Evolutionary conservation across 495 filamentous ascomycete genomes (phyloP).

Genomic region (Podospora bellae-mahoneyi): DNA sequence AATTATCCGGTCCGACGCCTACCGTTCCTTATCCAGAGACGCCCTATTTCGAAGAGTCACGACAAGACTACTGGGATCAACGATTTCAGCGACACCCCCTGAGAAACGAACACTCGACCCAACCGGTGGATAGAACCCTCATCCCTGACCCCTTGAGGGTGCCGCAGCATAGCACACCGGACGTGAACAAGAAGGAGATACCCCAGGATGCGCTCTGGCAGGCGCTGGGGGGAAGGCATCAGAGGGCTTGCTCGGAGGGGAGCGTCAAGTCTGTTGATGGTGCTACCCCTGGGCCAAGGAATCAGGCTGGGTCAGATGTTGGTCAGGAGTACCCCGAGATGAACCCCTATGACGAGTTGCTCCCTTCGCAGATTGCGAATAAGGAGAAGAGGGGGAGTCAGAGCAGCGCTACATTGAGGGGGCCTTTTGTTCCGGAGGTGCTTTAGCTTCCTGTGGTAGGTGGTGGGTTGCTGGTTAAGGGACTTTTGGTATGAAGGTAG

Average conservation of each 20-base stretch:
- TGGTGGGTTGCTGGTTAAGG: no score
- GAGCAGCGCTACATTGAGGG: slow-evolving; percentile 11
- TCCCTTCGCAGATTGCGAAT: neutral
- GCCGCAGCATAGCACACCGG: neutral
- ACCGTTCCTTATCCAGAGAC: neutral
- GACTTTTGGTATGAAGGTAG: no score
- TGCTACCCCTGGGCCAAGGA: no score
- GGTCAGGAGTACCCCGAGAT: slow-evolving; percentile 23
- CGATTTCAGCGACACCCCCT: neutral
- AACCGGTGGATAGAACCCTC: slow-evolving; percentile 3
- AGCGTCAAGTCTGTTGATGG: neutral
- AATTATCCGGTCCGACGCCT: neutral
- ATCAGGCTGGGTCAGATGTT: neutral
- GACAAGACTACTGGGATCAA: slow-evolving; percentile 7
- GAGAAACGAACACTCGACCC: slow-evolving; percentile 2
- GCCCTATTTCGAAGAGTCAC: slow-evolving; percentile 7
- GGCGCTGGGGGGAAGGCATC: neutral
- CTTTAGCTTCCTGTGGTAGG: neutral
- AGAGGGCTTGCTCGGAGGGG: neutral
- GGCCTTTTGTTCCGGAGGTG: slow-evolving; percentile 13
- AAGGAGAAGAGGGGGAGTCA: neutral
- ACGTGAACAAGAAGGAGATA: neutral
- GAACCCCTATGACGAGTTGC: slow-evolving; percentile 15
- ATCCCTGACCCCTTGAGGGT: neutral
- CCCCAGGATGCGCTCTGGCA: neutral